Evolutionary conservation across 1,139 yeast genomes (phyloP), one percentile per base, ranked within the genome.

Genomic region (Kodamaea fungicola): DNA sequence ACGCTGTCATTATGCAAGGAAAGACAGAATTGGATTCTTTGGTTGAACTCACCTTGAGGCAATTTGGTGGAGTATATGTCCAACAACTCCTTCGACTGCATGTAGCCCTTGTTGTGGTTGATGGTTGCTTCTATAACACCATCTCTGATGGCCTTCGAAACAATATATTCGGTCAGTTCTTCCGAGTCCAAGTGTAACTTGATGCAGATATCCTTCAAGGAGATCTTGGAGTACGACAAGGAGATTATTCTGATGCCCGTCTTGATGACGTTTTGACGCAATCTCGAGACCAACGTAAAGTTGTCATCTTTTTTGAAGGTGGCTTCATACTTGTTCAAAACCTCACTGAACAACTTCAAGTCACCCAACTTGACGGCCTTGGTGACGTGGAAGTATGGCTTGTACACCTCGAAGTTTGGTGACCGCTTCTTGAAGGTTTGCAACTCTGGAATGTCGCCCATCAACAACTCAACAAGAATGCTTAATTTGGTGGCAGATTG

Each of bases 361-460:
- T 94, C 97, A 45, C 99, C 99, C 33, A 80, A 71, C 53, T 94
- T 83, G 12, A 94, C 98, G 7, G 98, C 97, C 53, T 84, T 83
- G 22, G 96, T 84, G 30, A 94, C 83, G 45, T 83, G 83, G 51
- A 86, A 80, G 59, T 94, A 94, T 24, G 98, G 96, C 29, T 40
- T 34, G 39, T 34, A 40, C 13, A 40, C 36, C 44, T 71, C 76
- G 42, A 89, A 72, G 46, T 57, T 55, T 21, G 63, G 63, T 2
- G 84, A 68, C 41, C 71, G 69, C 52, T 83, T 83, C 53, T 79
- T 79, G 72, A 94, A 92, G 31, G 78, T 76, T 37, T 88, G 75
- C 46, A 94, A 72, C 53, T 88, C 96, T n/a, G 98, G 98, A 51
- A 94, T 85, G 54, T 92, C 98, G 37, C 99, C 98, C 81, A 92